phyloP scores from a whole-genome alignment of 164 flowering plant species.

The Vitis vinifera region ASM3070453v1 NC_081805.1:25940501-25941000 shows the following conservation, averaged over 20 bases:
- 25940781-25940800: slow-evolving; percentile 90
- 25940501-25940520: not conserved
- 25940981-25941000: too few species aligned
- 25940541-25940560: not conserved
- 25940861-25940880: not conserved
- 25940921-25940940: not conserved
- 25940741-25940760: slow-evolving; percentile 31
- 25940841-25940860: slow-evolving; percentile 81
- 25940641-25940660: too few species aligned
- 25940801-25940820: slow-evolving; percentile 86
- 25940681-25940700: not conserved
- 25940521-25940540: not conserved
- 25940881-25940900: not conserved
- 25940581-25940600: not conserved
- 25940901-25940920: not conserved
- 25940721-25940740: not conserved
- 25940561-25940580: not conserved
- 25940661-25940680: not conserved
- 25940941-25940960: not conserved
- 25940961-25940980: not conserved
- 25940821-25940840: slow-evolving; percentile 96
- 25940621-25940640: too few species aligned
- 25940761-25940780: slow-evolving; percentile 96
- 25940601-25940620: not conserved
- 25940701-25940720: not conserved